Evolutionary conservation across 2,329 filamentous ascomycete genomes (phyloP).

Genomic region (Didymella exigua): DNA sequence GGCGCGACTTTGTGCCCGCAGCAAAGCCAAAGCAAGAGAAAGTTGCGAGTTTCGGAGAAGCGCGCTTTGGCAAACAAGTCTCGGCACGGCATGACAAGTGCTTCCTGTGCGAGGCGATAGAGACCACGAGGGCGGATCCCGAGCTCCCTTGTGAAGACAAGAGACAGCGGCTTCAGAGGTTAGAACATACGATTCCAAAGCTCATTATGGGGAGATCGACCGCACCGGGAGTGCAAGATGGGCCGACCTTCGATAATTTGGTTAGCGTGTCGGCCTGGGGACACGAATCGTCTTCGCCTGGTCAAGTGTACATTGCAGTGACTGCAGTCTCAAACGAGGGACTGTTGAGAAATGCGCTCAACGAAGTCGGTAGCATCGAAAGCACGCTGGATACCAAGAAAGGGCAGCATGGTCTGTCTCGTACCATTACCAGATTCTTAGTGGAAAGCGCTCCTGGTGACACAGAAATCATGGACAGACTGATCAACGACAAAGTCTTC

Average conservation of each 20-base stretch:
- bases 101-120: not conserved
- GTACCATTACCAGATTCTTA: not conserved
- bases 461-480: not conserved
- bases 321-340: too few species aligned
- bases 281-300: not conserved
- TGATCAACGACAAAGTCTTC: not conserved
- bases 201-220: not conserved
- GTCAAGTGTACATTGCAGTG: not conserved
- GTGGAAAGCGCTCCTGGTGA: not conserved
- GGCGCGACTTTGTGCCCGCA: not conserved
- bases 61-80: not conserved
- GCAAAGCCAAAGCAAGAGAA: not conserved
- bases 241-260: not conserved
- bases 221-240: not conserved
- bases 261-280: not conserved
- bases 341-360: not conserved
- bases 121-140: not conserved
- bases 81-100: not conserved
- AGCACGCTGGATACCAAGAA: not conserved
- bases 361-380: not conserved
- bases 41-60: not conserved
- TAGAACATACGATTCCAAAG: not conserved
- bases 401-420: not conserved
- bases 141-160: not conserved
- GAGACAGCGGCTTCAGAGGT: not conserved